A percentile compares a stretch with the other conserved stretches of the same genome.
Conservation (phyloP, 768 basidiomycete genomes). For the Lactifluus hygrophoroides region DNA sequence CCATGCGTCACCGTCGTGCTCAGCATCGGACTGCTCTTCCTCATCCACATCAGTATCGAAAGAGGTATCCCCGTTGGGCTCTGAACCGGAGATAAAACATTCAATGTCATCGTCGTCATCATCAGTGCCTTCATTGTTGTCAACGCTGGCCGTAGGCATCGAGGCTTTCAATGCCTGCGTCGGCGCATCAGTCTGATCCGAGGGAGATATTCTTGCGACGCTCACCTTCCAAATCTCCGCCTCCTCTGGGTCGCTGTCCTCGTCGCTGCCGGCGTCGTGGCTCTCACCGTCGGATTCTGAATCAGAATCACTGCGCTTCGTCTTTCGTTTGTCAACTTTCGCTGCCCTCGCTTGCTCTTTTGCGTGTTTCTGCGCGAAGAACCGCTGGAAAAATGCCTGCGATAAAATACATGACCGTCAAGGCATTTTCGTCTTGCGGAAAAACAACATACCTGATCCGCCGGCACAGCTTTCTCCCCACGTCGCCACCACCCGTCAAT, state of each 20-base stretch:
- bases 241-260: slow-evolving; percentile 45
- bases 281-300: slow-evolving; percentile 29
- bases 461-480: slow-evolving; percentile 65
- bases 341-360: slow-evolving; percentile 40
- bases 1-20: slow-evolving; percentile 22
- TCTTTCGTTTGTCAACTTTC: slow-evolving; percentile 41
- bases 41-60: slow-evolving; percentile 20
- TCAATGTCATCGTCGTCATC: slow-evolving; percentile 25
- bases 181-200: slow-evolving; percentile 1
- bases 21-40: slow-evolving; percentile 21
- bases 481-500: slow-evolving; percentile 66
- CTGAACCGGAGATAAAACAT: slow-evolving; percentile 20
- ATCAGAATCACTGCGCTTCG: slow-evolving; percentile 29
- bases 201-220: not conserved
- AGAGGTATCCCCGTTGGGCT: slow-evolving; percentile 33
- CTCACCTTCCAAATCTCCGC: slow-evolving; percentile 85
- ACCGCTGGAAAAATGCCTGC: slow-evolving; percentile 87
- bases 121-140: slow-evolving; percentile 24
- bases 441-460: slow-evolving; percentile 60
- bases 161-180: slow-evolving; percentile 81
- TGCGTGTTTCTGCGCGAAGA: slow-evolving; percentile 66
- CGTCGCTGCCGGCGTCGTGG: slow-evolving; percentile 31
- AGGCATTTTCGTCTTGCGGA: not conserved
- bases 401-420: not conserved
- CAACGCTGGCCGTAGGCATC: slow-evolving; percentile 48